Percentiles rank a stretch among this genome's conserved stretches.
These are phyloP conservation scores for Yarrowia sp. DNA, from an alignment of 805 yeast genomes.

Conservation along the genomic window DNA sequence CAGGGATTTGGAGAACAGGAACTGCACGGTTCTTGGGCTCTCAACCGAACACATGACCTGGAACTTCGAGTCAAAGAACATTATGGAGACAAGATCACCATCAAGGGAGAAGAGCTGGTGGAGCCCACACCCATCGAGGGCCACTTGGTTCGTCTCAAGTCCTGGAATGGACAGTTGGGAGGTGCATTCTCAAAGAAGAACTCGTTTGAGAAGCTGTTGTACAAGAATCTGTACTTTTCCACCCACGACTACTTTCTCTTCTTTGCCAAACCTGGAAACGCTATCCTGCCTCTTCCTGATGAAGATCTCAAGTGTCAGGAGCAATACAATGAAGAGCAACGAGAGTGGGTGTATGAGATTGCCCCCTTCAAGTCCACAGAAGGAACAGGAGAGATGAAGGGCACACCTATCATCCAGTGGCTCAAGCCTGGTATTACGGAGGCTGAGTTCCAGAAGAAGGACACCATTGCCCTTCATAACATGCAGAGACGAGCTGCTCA, in stretches of 20 bases:
- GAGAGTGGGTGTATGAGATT: conserved; percentile 53
- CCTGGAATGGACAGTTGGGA: conserved; percentile 54
- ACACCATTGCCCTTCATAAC: conserved; percentile 67
- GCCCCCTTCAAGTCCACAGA: conserved; percentile 63
- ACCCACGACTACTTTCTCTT: conserved; percentile 68
- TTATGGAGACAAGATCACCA: conserved; percentile 45
- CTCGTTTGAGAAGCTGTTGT: conserved; percentile 53
- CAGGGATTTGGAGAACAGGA: conserved; percentile 56
- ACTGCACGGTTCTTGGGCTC: conserved; percentile 55
- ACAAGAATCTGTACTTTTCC: conserved; percentile 66
- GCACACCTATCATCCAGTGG: conserved; percentile 50
- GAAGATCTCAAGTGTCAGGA: conserved; percentile 51
- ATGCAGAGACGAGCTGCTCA: conserved; percentile 66
- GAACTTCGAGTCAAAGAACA: conserved; percentile 60
- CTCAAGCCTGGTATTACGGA: conserved; percentile 44
- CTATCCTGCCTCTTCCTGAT: conserved; percentile 63
- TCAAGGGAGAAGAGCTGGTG: conserved; percentile 43
- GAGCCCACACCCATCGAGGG: conserved; percentile 89
- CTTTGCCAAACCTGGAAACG: conserved; percentile 61
- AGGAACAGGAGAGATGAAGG: conserved; percentile 66
- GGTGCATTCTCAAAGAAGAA: conserved; percentile 3
- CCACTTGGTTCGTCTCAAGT: conserved; percentile 65
- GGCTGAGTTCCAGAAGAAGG: conserved; percentile 57
- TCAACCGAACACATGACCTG: conserved; percentile 58
- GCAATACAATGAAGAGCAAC: conserved; percentile 45